phyloP scores from a whole-genome alignment of 306 rosid species.

The Vigna angularis region DNA sequence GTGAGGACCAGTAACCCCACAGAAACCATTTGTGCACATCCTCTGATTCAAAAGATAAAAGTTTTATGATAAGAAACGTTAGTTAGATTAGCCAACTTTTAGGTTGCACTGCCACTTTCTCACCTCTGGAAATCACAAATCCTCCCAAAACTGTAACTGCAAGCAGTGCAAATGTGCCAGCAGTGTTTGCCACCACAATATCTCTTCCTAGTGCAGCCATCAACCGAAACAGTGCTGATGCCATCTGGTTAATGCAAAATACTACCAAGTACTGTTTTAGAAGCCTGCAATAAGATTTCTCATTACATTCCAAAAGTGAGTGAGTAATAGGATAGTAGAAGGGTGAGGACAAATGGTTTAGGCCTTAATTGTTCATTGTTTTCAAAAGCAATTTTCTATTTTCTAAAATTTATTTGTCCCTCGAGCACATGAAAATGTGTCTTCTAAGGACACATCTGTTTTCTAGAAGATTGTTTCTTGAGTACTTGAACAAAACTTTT shows the following conservation, averaged over 20 bases:
- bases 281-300: conserved; percentile 61
- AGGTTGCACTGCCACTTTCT: conserved; percentile 13
- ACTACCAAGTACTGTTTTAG: conserved; percentile 73
- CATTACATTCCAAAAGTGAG: conserved; percentile 24
- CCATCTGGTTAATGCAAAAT: conserved; percentile 81
- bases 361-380: neutral
- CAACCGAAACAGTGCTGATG: conserved; percentile 75
- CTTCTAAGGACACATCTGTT: neutral
- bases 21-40: conserved; percentile 68
- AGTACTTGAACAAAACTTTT: neutral
- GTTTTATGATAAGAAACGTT: conserved; percentile 4
- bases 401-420: neutral
- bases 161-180: conserved; percentile 72
- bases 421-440: neutral
- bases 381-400: neutral
- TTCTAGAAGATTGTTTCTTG: neutral
- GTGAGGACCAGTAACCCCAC: conserved; percentile 88
- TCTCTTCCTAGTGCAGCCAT: conserved; percentile 79
- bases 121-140: conserved; percentile 83
- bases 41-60: conserved; percentile 49
- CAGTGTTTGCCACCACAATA: conserved; percentile 71
- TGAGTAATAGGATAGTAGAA: conserved; percentile 8
- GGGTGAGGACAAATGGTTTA: neutral
- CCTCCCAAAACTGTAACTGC: conserved; percentile 78
- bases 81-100: neutral